These are phyloP conservation scores for Canavalia gladiata DNA, from an alignment of 306 rosid species.

Conservation along the genomic window DNA sequence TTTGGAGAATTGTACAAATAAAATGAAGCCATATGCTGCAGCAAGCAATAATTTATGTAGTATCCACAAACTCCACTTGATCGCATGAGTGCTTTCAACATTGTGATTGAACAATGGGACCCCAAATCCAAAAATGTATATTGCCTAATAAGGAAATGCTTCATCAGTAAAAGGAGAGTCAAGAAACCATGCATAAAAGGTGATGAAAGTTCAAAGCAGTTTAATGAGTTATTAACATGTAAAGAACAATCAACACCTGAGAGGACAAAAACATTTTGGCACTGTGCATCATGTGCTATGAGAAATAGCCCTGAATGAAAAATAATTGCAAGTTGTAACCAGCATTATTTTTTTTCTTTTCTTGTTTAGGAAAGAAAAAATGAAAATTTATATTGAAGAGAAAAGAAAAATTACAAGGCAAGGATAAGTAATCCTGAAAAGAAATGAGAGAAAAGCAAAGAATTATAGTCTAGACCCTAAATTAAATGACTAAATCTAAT, in stretches of 20 bases:
- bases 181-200: slow-evolving; percentile 22
- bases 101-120: slow-evolving; percentile 63
- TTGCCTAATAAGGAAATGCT: slow-evolving; percentile 58
- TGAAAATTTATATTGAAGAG: slow-evolving; percentile 11
- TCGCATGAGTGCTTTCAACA: slow-evolving; percentile 50
- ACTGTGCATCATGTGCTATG: background rate
- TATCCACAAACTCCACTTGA: slow-evolving; percentile 78
- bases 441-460: slow-evolving; percentile 20
- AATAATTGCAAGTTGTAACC: background rate
- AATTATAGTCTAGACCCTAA: background rate
- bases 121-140: slow-evolving; percentile 81
- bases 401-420: background rate
- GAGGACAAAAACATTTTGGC: background rate
- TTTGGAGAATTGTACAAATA: slow-evolving; percentile 77
- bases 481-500: slow-evolving; percentile 1
- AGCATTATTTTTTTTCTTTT: background rate
- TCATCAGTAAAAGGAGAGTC: slow-evolving; percentile 34
- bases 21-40: slow-evolving; percentile 77
- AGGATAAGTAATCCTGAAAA: slow-evolving; percentile 8
- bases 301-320: slow-evolving; percentile 11
- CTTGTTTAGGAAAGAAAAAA: background rate
- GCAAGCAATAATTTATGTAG: slow-evolving; percentile 66
- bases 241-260: slow-evolving; percentile 6
- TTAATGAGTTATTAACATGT: background rate
- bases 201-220: slow-evolving; percentile 8